phyloP scores from a whole-genome alignment of 2,329 filamentous ascomycete species.

The Pestalotiopsis sp. region DNA sequence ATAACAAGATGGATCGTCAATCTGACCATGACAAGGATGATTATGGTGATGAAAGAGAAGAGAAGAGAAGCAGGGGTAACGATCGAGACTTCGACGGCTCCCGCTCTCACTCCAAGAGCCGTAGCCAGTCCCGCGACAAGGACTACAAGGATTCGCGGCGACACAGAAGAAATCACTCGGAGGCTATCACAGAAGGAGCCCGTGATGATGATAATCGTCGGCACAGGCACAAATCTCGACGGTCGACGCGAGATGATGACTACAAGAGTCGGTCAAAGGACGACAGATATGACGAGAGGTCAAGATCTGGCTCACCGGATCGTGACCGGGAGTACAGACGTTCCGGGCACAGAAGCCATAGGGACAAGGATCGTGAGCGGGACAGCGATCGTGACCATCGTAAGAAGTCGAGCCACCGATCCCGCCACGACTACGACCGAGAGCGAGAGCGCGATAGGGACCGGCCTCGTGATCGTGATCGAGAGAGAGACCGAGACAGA shows the following conservation, averaged over 20 bases:
- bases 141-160: constrained; percentile 50
- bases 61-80: constrained; percentile 21
- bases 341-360: constrained; percentile 48
- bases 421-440: constrained; percentile 44
- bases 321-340: constrained; percentile 45
- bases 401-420: constrained; percentile 42
- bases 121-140: constrained; percentile 41
- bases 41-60: constrained; percentile 25
- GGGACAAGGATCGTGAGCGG: constrained; percentile 44
- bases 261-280: constrained; percentile 38
- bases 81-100: constrained; percentile 34
- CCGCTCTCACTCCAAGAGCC: constrained; percentile 34
- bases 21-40: constrained; percentile 36
- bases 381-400: constrained; percentile 37
- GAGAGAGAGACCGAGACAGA: constrained; percentile 42
- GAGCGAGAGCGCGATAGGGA: constrained; percentile 38
- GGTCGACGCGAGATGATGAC: constrained; percentile 49
- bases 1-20: constrained; percentile 37
- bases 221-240: constrained; percentile 50
- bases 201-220: constrained; percentile 54
- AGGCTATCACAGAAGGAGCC: constrained; percentile 47
- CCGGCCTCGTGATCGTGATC: constrained; percentile 40
- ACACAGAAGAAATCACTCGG: constrained; percentile 59
- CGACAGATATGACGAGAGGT: constrained; percentile 54
- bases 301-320: constrained; percentile 66